Evolutionary conservation across 2,329 filamentous ascomycete species (phyloP).

Genomic region (Aquanectria penicillioides): DNA sequence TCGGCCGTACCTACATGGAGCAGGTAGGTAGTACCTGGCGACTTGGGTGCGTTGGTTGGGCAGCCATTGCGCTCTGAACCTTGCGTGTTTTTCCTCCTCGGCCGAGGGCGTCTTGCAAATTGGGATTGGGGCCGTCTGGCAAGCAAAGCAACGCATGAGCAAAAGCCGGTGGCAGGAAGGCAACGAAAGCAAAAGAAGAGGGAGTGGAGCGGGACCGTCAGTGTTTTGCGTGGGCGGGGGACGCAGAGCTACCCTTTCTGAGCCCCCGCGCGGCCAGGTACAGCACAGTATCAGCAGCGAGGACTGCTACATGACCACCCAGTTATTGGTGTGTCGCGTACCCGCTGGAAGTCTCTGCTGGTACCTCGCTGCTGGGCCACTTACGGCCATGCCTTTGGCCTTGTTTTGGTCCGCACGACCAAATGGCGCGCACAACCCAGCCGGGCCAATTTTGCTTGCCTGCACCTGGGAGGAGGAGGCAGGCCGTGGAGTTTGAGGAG

Average conservation of each 20-base stretch:
- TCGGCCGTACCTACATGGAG: too few relatives aligned
- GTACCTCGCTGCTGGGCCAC: slow-evolving; percentile 44
- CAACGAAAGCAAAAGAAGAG: slow-evolving; percentile 38
- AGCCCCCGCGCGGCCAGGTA: slow-evolving; percentile 41
- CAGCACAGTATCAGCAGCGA: slow-evolving; percentile 50
- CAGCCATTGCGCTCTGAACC: slow-evolving; percentile 28
- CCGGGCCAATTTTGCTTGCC: slow-evolving; percentile 37
- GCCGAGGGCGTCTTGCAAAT: slow-evolving; percentile 2
- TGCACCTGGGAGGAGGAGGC: slow-evolving; percentile 27
- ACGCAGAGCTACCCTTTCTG: slow-evolving; percentile 44
- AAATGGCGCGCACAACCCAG: slow-evolving; percentile 39
- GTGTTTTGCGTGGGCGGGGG: slow-evolving; percentile 41
- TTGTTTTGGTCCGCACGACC: slow-evolving; percentile 41
- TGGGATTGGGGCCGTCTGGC: slow-evolving; percentile 6
- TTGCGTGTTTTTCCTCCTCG: slow-evolving; percentile 21
- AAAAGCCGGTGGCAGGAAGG: slow-evolving; percentile 33
- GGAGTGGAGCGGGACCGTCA: slow-evolving; percentile 39
- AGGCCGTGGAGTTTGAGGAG: slow-evolving; percentile 10
- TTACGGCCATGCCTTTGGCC: slow-evolving; percentile 38
- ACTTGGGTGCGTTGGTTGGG: slow-evolving; percentile 38
- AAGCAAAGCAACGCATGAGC: slow-evolving; percentile 12
- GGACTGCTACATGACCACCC: slow-evolving; percentile 46
- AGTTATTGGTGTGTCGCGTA: slow-evolving; percentile 49
- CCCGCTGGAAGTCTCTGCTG: slow-evolving; percentile 48
- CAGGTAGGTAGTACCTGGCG: too few relatives aligned